Evolutionary conservation across 2,329 filamentous ascomycete genomes (phyloP), one percentile per base, ranked within the genome.

Genomic region (Pseudogymnoascus sp.): DNA sequence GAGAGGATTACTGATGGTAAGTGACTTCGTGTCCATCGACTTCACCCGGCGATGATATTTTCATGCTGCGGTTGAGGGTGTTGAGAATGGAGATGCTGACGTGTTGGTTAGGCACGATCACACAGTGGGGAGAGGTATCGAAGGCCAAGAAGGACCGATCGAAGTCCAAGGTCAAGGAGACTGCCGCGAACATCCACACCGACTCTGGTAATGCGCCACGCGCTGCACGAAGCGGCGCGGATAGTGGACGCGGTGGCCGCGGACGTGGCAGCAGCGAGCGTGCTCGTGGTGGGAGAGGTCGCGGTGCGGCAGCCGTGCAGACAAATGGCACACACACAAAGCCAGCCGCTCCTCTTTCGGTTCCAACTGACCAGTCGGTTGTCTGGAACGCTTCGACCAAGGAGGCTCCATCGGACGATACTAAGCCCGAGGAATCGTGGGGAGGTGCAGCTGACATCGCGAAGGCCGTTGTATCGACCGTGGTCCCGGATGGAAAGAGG

Each of bases 71-170:
- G 28, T 40, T 36, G 11, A 38, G n/a, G 23, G 25, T 40, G 14
- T 56, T 62, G 53, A 38, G 34, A 12, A 28, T 14, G 4, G 44
- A 28, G 28, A 50, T 50, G 44, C 40, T 36, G n/a, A 25, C 63
- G 31, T 36, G 3, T 53, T 31, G 12, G 68, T 64, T 72, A 92
- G 90, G 90, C 72, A 84, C 85, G 68, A 88, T 93, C 72, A 87
- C 90, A 68, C 89, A 92, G 79, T 95, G 91, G 85, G 88, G 87
- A 70, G 89, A 93, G 75, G 90, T 95, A 69, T 89, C 88, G 69
- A 90, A 90, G 82, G 84, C 85, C 72, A 89, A 89, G 80, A 93
- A 92, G 81, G 85, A 89, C 70, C 81, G 84, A 69, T 78, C 86
- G 71, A 86, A 87, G 76, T 82, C 87, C 69, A 93, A 93, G 83